phyloP scores from a whole-genome alignment of 495 filamentous ascomycete species.

The Mytilinidion resinicola region DNA sequence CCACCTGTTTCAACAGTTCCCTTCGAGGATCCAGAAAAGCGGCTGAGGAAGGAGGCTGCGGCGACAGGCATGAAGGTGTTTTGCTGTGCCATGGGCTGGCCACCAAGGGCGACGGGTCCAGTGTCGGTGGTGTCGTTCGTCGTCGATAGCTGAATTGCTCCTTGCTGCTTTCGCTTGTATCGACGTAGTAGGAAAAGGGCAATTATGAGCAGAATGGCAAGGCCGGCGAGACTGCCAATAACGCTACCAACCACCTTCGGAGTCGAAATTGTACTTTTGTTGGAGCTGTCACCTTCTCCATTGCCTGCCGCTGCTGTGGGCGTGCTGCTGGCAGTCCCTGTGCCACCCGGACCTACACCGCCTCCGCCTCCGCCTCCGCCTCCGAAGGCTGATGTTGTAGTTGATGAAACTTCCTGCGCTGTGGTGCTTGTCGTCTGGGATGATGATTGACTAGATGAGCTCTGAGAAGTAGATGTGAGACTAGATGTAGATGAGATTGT shows the following conservation, averaged over 20 bases:
- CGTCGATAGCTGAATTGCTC: conserved; percentile 6
- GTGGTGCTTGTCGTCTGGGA: neutral
- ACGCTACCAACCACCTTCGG: conserved; percentile 24
- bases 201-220: conserved; percentile 15
- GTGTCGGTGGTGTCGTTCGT: conserved; percentile 10
- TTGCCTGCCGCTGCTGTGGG: conserved; percentile 1
- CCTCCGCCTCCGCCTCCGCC: neutral
- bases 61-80: conserved; percentile 11
- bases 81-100: conserved; percentile 15
- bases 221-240: conserved; percentile 25
- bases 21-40: conserved; percentile 20
- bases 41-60: conserved; percentile 23
- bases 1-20: conserved; percentile 19
- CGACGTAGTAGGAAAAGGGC: conserved; percentile 19
- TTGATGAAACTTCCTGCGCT: neutral
- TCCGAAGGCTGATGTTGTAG: neutral
- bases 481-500: neutral
- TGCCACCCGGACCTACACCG: neutral
- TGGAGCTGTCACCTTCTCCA: neutral
- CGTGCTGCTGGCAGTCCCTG: neutral
- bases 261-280: conserved; percentile 10
- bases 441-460: neutral
- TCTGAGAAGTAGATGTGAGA: neutral
- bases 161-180: conserved; percentile 18
- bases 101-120: conserved; percentile 13